phyloP scores from a whole-genome alignment of 768 basidiomycete genomes.

The Fibroporia radiculosa region DNA sequence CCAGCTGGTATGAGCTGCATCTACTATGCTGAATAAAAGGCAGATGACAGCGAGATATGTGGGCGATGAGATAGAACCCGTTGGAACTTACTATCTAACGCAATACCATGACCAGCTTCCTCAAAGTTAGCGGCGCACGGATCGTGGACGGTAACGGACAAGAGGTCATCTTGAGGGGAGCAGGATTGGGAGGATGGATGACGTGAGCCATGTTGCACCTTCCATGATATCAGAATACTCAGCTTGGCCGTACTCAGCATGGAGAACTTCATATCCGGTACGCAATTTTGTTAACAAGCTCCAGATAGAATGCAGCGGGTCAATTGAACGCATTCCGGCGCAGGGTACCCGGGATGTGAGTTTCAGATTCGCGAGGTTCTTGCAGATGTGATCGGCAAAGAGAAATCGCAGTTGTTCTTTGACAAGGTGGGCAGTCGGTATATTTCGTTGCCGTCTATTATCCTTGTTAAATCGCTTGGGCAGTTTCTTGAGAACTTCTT shows the following conservation, averaged over 20 bases:
- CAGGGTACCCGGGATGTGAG: conserved; percentile 68
- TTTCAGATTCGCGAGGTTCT: conserved; percentile 68
- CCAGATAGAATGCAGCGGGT: background rate
- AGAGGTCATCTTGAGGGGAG: conserved; percentile 59
- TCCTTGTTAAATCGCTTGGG: background rate
- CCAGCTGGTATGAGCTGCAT: background rate
- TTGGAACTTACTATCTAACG: too few relatives aligned
- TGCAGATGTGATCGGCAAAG: conserved; percentile 55
- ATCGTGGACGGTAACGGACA: conserved; percentile 52
- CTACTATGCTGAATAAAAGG: background rate
- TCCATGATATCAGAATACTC: too few relatives aligned
- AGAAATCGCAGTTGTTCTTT: conserved; percentile 73
- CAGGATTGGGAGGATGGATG: conserved; percentile 81
- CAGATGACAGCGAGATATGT: too few relatives aligned
- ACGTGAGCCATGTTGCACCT: conserved; percentile 40
- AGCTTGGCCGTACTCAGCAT: conserved; percentile 45
- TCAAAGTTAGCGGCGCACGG: conserved; percentile 51
- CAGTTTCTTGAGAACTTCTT: conserved; percentile 86
- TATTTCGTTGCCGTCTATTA: background rate
- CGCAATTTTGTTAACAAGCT: background rate
- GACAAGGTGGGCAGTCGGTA: conserved; percentile 48
- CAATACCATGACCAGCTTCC: conserved; percentile 6
- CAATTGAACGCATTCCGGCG: background rate
- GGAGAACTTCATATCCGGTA: conserved; percentile 72
- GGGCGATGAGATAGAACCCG: too few relatives aligned